phyloP scores from a whole-genome alignment of 1,284 basidiomycete species.

The Tilletia indica region DNA sequence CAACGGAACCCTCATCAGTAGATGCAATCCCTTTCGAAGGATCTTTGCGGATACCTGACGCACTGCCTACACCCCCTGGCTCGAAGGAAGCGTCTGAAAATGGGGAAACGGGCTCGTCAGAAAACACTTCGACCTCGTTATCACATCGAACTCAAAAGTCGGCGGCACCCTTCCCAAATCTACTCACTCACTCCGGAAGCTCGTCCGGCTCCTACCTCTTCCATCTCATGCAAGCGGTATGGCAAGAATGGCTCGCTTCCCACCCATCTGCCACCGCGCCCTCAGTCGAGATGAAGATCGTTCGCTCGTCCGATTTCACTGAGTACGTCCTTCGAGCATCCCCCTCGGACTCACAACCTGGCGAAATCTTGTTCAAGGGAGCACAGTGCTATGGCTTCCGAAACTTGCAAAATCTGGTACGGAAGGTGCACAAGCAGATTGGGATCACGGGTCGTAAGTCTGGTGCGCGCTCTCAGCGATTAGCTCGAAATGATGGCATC shows the following conservation, averaged over 20 bases:
- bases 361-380: constrained; percentile 74
- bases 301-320: constrained; percentile 63
- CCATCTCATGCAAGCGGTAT: constrained; percentile 51
- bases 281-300: constrained; percentile 38
- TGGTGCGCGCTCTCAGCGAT: background rate
- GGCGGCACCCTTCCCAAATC: constrained; percentile 64
- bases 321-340: constrained; percentile 61
- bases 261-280: constrained; percentile 25
- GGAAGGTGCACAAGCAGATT: constrained; percentile 64
- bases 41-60: background rate
- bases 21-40: too few relatives aligned
- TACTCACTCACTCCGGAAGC: constrained; percentile 76
- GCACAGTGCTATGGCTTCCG: constrained; percentile 96
- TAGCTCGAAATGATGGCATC: background rate
- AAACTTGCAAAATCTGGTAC: constrained; percentile 93
- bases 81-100: background rate
- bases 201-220: constrained; percentile 93
- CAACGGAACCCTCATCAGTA: constrained; percentile 57
- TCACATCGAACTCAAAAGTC: too few relatives aligned
- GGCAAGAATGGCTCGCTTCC: constrained; percentile 33
- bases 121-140: background rate
- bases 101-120: background rate
- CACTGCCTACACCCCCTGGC: constrained; percentile 8
- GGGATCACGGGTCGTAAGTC: constrained; percentile 61
- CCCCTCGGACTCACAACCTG: background rate